Evolutionary conservation across 2,329 filamentous ascomycete genomes (phyloP).

Genomic region (Diaporthe citri): DNA sequence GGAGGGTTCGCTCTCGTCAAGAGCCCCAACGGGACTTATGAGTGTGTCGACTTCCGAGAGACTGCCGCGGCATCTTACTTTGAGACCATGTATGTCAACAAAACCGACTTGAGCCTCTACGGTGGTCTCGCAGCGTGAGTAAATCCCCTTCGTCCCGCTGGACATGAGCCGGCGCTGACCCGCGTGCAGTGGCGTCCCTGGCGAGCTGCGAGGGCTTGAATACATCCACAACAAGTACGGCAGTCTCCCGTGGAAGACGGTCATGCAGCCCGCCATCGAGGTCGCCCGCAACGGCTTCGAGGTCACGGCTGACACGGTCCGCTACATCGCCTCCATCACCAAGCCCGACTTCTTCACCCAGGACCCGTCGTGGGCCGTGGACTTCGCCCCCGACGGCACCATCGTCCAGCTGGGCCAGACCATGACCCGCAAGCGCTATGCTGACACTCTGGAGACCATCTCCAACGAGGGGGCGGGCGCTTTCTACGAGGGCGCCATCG

Average conservation of each 20-base stretch:
- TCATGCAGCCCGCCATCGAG: slow-evolving; percentile 78
- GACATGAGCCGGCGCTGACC: neutral
- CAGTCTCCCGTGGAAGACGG: slow-evolving; percentile 71
- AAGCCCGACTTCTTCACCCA: slow-evolving; percentile 74
- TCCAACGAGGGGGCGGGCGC: slow-evolving; percentile 73
- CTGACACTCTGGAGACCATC: slow-evolving; percentile 78
- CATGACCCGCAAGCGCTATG: slow-evolving; percentile 81
- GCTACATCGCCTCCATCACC: slow-evolving; percentile 71
- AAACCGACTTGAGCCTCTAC: slow-evolving; percentile 72
- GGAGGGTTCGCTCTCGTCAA: slow-evolving; percentile 85
- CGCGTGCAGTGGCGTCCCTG: slow-evolving; percentile 70
- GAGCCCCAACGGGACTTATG: slow-evolving; percentile 73
- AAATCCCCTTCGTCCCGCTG: slow-evolving; percentile 44
- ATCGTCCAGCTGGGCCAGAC: slow-evolving; percentile 76
- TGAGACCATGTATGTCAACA: slow-evolving; percentile 84
- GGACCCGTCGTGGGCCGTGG: slow-evolving; percentile 82
- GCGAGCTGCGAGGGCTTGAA: slow-evolving; percentile 80
- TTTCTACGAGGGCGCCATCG: slow-evolving; percentile 79
- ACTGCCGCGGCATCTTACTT: slow-evolving; percentile 83
- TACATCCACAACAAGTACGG: slow-evolving; percentile 79
- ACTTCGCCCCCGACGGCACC: slow-evolving; percentile 84
- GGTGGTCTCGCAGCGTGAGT: slow-evolving; percentile 80
- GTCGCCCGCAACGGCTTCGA: slow-evolving; percentile 80
- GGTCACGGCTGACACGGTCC: slow-evolving; percentile 77
- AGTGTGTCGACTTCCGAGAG: slow-evolving; percentile 88